Percentiles rank a stretch among this genome's conserved stretches.
Conservation (phyloP, 2,329 filamentous ascomycete genomes). For the Fusarium proliferatum region DNA sequence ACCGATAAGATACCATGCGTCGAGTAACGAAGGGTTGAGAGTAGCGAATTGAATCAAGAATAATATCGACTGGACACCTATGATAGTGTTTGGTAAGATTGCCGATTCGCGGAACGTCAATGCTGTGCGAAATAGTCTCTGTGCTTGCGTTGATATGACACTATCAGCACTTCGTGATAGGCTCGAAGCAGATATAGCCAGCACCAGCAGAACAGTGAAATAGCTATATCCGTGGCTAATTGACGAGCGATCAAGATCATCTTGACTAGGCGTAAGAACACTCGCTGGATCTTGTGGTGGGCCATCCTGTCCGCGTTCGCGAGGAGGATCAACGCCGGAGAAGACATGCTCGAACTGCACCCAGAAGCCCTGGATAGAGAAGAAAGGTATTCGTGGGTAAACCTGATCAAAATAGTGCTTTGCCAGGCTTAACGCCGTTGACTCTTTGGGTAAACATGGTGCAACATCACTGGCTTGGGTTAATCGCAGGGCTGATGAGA, state of each 20-base stretch:
- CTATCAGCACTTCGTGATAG: conserved; percentile 13
- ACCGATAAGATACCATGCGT: conserved; percentile 15
- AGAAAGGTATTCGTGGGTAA: conserved; percentile 13
- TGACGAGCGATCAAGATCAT: background rate
- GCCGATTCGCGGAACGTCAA: background rate
- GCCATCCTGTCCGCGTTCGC: fast-evolving
- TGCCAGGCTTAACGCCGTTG: background rate
- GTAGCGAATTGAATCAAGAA: conserved; percentile 12
- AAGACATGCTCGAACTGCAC: conserved; percentile 18
- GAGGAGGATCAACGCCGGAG: background rate
- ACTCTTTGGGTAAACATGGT: conserved; percentile 1
- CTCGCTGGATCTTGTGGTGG: background rate
- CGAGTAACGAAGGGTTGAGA: conserved; percentile 2
- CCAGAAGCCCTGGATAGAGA: conserved; percentile 17
- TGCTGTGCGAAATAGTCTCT: background rate
- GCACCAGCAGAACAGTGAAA: background rate
- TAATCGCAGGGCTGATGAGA: background rate
- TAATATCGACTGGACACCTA: background rate
- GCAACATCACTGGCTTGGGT: background rate
- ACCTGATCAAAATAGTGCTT: conserved; percentile 6
- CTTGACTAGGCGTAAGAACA: background rate
- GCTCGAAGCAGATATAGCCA: conserved; percentile 9
- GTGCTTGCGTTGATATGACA: background rate
- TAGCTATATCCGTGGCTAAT: conserved; percentile 6
- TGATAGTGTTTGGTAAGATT: background rate